A percentile compares a stretch with the other conserved stretches of the same genome.
Conservation (phyloP, 306 rosid species). For the Prinsepia uniflora region DNA sequence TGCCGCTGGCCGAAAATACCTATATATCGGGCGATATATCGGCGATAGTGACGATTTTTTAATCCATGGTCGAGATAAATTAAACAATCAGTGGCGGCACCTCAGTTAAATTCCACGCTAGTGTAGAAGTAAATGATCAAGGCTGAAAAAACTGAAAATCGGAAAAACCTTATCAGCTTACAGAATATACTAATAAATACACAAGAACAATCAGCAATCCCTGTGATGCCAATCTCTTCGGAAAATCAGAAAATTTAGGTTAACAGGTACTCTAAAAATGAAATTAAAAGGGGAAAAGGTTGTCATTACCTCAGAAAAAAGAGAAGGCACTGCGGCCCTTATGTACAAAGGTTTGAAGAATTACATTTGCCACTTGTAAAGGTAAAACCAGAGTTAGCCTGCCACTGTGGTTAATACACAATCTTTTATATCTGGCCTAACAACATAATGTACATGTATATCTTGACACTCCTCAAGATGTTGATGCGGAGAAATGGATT, state of each 20-base stretch:
- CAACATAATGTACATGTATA: constrained; percentile 39
- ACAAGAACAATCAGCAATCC: too few relatives aligned
- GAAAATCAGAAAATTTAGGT: background rate
- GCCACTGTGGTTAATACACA: constrained; percentile 35
- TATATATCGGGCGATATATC: too few relatives aligned
- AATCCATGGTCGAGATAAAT: too few relatives aligned
- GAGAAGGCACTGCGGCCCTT: constrained; percentile 13
- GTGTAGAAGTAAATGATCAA: background rate
- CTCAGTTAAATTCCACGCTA: background rate
- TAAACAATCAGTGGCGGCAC: background rate
- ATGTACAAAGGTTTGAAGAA: constrained; percentile 34
- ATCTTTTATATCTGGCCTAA: constrained; percentile 29
- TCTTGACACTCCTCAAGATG: constrained; percentile 24
- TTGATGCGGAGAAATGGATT: constrained; percentile 14
- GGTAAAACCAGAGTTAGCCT: constrained; percentile 19
- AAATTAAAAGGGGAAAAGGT: background rate
- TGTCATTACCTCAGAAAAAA: background rate
- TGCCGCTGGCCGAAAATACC: too few relatives aligned
- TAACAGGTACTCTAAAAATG: background rate
- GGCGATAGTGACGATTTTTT: too few relatives aligned
- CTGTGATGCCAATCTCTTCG: background rate
- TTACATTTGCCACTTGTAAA: constrained; percentile 7
- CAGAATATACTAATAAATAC: too few relatives aligned
- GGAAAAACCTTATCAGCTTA: background rate
- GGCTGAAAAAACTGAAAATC: background rate